Conservation (phyloP, 2,329 filamentous ascomycete genomes). For the Aspergillus sp. region DNA sequence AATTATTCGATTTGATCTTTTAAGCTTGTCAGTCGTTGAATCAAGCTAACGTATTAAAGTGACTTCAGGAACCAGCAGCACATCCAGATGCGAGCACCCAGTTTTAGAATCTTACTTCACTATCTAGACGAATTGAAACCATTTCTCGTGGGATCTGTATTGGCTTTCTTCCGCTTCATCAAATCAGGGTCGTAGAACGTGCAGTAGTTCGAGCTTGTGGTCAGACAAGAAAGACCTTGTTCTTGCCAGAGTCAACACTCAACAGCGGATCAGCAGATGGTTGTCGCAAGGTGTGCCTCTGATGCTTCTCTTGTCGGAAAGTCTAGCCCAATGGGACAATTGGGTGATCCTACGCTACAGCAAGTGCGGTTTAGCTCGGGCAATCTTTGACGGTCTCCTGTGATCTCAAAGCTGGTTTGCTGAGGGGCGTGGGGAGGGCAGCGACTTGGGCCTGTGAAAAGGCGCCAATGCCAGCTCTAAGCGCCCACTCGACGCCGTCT, state of each 20-base stretch:
- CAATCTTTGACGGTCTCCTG: slow-evolving; percentile 10
- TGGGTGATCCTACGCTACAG: slow-evolving; percentile 15
- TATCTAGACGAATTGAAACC: background rate
- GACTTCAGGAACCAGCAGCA: background rate
- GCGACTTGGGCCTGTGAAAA: slow-evolving; percentile 22
- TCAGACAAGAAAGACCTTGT: background rate
- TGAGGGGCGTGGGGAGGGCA: slow-evolving; percentile 11
- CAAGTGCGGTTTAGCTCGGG: slow-evolving; percentile 8
- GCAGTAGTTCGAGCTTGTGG: slow-evolving; percentile 26
- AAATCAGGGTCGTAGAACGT: slow-evolving; percentile 13
- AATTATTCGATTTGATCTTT: slow-evolving; percentile 10
- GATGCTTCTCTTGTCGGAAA: background rate
- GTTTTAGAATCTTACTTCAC: background rate
- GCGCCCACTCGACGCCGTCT: slow-evolving; percentile 36
- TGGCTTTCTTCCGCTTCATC: background rate
- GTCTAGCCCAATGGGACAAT: slow-evolving; percentile 12
- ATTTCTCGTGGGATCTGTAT: background rate
- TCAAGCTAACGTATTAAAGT: slow-evolving; percentile 14
- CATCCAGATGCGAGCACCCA: background rate
- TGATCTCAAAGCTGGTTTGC: slow-evolving; percentile 24
- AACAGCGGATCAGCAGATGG: background rate
- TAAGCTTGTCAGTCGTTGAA: background rate
- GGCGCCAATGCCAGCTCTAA: slow-evolving; percentile 25
- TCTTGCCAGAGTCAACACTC: background rate
- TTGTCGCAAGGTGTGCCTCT: background rate